Conservation (phyloP, 768 basidiomycete genomes). For the Sporobolomyces pararoseus region DNA sequence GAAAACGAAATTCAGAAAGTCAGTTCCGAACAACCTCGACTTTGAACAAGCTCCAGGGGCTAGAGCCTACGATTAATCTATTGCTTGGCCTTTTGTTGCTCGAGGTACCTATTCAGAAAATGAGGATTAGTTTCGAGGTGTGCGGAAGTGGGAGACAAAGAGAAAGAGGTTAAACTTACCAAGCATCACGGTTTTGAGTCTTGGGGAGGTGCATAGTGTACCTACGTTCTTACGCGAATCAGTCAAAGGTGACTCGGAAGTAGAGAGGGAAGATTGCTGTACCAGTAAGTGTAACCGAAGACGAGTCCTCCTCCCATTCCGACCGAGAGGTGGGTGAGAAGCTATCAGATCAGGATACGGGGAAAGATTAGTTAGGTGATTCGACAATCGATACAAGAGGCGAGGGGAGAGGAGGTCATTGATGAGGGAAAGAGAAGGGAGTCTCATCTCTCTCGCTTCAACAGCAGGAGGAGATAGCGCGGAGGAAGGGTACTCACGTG, state of each 20-base stretch:
- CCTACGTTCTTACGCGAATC: neutral
- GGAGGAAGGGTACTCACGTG: slow-evolving; percentile 13
- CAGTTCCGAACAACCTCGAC: neutral
- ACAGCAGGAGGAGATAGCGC: neutral
- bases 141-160: neutral
- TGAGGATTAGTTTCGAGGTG: neutral
- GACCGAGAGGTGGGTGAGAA: slow-evolving; percentile 38
- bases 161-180: slow-evolving; percentile 12
- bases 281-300: slow-evolving; percentile 30
- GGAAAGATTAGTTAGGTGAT: too few species aligned
- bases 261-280: neutral
- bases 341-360: slow-evolving; percentile 12
- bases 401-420: neutral
- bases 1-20: too few species aligned
- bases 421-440: neutral
- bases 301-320: slow-evolving; percentile 37
- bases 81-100: slow-evolving; percentile 17
- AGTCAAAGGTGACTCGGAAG: neutral
- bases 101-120: slow-evolving; percentile 18
- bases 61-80: too few species aligned
- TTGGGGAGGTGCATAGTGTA: slow-evolving; percentile 34
- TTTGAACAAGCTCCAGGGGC: neutral
- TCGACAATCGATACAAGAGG: neutral
- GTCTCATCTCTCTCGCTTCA: neutral
- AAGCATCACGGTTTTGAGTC: slow-evolving; percentile 22